These are phyloP conservation scores for Lepidium campestre DNA, from an alignment of 441 rosid genomes.

Conservation along the genomic window DNA sequence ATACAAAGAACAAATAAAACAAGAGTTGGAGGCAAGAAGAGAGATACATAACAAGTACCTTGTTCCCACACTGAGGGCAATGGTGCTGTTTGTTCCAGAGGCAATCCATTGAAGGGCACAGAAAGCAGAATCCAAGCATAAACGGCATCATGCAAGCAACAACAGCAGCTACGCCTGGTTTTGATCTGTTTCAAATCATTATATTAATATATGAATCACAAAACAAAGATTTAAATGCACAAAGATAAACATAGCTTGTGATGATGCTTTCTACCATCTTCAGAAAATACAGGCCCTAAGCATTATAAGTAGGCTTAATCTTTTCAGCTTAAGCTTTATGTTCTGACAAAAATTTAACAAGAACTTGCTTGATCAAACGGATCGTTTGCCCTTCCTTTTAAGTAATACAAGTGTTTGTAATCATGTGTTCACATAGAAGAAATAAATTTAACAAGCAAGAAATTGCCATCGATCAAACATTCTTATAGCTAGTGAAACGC, in stretches of 20 bases:
- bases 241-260: neutral
- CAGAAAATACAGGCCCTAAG: neutral
- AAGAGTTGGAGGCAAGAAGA: neutral
- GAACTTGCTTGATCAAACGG: neutral
- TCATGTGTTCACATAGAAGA: neutral
- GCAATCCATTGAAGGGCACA: constrained; percentile 91
- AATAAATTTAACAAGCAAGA: neutral
- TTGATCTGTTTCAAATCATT: constrained; percentile 21
- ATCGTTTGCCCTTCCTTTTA: too few species aligned
- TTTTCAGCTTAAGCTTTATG: neutral
- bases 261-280: neutral
- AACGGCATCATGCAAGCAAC: constrained; percentile 35
- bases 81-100: constrained; percentile 96
- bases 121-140: constrained; percentile 58
- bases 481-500: neutral
- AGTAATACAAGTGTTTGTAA: neutral
- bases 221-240: neutral
- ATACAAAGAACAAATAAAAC: neutral
- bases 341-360: neutral
- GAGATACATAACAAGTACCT: constrained; percentile 3
- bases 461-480: neutral
- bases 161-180: constrained; percentile 32
- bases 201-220: neutral
- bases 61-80: constrained; percentile 67
- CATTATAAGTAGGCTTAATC: neutral